A percentile compares a stretch with the other conserved stretches of the same genome.
Conservation (phyloP, 1,284 basidiomycete genomes). For the Mycena sp. region DNA sequence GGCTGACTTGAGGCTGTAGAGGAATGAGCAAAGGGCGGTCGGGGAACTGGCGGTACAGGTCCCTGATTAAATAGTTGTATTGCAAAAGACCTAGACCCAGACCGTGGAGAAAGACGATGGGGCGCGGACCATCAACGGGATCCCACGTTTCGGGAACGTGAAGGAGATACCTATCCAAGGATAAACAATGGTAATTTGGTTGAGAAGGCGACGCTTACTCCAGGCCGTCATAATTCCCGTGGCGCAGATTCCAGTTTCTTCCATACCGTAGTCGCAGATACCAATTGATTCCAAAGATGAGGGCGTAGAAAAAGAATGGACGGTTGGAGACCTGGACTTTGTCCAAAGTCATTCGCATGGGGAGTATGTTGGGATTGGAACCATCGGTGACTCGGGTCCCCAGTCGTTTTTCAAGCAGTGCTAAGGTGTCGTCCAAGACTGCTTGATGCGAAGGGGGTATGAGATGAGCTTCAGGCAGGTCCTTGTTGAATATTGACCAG, state of each 20-base stretch:
- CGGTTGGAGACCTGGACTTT: constrained; percentile 74
- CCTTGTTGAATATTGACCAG: constrained; percentile 83
- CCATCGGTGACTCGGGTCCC: constrained; percentile 75
- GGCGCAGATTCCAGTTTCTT: constrained; percentile 56
- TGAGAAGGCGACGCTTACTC: constrained; percentile 57
- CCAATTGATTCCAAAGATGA: constrained; percentile 66
- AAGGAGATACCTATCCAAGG: constrained; percentile 70
- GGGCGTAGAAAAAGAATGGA: constrained; percentile 77
- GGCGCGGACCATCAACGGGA: constrained; percentile 61
- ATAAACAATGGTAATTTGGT: constrained; percentile 2
- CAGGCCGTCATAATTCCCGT: constrained; percentile 62
- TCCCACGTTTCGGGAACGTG: constrained; percentile 77
- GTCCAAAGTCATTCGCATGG: constrained; percentile 85
- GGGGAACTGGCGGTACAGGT: constrained; percentile 62
- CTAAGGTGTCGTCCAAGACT: constrained; percentile 67
- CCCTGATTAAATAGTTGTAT: constrained; percentile 61
- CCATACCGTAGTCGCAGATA: constrained; percentile 56
- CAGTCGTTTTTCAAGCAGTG: constrained; percentile 76
- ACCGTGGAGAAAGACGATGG: constrained; percentile 88
- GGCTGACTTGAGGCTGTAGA: constrained; percentile 87
- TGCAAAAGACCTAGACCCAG: constrained; percentile 84
- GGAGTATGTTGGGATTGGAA: constrained; percentile 60
- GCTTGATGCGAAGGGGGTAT: constrained; percentile 56
- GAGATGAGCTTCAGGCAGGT: constrained; percentile 60
- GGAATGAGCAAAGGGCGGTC: constrained; percentile 83